phyloP scores from a whole-genome alignment of 106 monocot genomes.

The Dendrobium huoshanense region DNA sequence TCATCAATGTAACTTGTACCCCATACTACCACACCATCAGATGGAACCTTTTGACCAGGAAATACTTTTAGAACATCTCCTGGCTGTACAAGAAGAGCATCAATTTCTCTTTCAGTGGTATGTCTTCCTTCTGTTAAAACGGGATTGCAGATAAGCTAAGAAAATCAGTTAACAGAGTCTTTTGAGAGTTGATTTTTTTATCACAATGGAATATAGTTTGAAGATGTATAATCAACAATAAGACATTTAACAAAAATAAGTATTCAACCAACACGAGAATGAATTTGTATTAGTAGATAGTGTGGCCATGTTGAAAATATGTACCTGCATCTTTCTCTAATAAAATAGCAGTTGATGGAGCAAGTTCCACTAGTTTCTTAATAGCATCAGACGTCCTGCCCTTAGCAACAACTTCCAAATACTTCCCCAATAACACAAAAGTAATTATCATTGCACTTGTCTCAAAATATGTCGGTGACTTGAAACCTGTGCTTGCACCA shows the following conservation, averaged over 20 bases:
- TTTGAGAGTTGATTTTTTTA: not conserved
- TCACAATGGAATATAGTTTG: not conserved
- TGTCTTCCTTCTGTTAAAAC: slow-evolving; percentile 52
- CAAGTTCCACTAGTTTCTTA: slow-evolving; percentile 89
- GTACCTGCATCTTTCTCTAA: slow-evolving; percentile 72
- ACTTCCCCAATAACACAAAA: slow-evolving; percentile 94
- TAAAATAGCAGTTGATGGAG: slow-evolving; percentile 82
- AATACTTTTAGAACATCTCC: slow-evolving; percentile 81
- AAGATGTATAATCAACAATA: not conserved
- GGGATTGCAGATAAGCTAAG: slow-evolving; percentile 5
- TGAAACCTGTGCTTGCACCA: slow-evolving; percentile 63
- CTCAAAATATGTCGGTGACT: slow-evolving; percentile 88
- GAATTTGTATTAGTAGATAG: not conserved
- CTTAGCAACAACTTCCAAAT: slow-evolving; percentile 92
- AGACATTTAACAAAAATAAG: not conserved
- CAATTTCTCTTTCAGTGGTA: slow-evolving; percentile 76
- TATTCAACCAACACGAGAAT: not conserved
- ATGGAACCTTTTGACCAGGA: slow-evolving; percentile 89
- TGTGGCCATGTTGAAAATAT: not conserved
- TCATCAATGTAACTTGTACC: slow-evolving; percentile 87
- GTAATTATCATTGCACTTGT: slow-evolving; percentile 98
- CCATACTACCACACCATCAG: slow-evolving; percentile 79
- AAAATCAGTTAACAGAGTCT: not conserved
- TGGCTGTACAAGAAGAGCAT: slow-evolving; percentile 78
- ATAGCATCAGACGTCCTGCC: slow-evolving; percentile 96